phyloP scores from a whole-genome alignment of 441 rosid genomes.

The Pelargonium myrrhifolium region DNA sequence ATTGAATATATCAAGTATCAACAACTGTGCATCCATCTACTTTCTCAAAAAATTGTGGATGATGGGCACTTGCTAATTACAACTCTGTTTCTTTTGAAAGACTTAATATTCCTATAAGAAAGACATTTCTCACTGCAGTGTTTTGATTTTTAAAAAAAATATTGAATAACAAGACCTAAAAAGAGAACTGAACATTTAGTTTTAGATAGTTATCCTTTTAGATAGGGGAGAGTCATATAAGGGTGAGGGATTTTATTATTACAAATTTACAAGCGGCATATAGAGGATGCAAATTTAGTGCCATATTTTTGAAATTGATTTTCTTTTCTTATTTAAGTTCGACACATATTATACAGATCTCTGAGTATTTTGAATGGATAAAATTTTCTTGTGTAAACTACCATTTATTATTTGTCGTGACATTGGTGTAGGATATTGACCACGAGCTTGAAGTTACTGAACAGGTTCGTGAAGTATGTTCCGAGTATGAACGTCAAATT shows the following conservation, averaged over 20 bases:
- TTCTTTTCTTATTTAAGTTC: neutral
- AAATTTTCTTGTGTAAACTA: neutral
- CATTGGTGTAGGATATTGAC: constrained; percentile 46
- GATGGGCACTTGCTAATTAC: too few relatives aligned
- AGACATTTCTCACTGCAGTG: too few relatives aligned
- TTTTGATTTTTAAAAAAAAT: neutral
- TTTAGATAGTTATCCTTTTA: neutral
- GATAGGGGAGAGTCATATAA: neutral
- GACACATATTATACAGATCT: neutral
- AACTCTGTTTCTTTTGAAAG: too few relatives aligned
- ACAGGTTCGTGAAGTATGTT: constrained; percentile 48
- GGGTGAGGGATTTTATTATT: neutral
- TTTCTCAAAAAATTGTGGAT: neutral
- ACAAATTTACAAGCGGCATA: neutral
- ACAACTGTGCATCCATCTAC: neutral
- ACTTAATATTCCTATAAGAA: too few relatives aligned
- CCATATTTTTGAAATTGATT: neutral
- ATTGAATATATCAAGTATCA: too few relatives aligned
- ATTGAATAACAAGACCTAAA: neutral
- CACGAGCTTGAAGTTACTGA: constrained; percentile 44
- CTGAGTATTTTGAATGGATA: constrained; percentile 6
- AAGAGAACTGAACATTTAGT: neutral
- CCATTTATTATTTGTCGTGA: constrained; percentile 10
- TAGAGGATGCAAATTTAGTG: neutral
- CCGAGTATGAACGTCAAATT: constrained; percentile 66